phyloP scores from a whole-genome alignment of 805 yeast species.

The Yarrowia keelungensis region DNA sequence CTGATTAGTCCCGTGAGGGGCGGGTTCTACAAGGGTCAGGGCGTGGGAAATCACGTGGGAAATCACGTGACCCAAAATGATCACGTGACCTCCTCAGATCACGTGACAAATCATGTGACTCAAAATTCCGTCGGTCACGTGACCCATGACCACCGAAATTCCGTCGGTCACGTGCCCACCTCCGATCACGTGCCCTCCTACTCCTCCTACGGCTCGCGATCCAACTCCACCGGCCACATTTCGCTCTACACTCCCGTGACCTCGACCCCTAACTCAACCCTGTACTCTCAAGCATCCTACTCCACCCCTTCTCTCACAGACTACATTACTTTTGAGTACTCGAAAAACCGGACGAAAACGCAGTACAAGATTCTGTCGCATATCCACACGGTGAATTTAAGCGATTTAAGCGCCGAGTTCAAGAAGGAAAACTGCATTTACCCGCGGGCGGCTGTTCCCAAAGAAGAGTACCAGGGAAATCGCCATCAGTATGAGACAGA shows the following conservation, averaged over 20 bases:
- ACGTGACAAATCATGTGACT: too few relatives aligned
- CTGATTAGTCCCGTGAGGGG: not conserved
- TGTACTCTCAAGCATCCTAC: not conserved
- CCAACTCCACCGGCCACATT: constrained; percentile 4
- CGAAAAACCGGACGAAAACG: constrained; percentile 47
- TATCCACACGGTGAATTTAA: constrained; percentile 46
- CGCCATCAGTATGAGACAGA: constrained; percentile 56
- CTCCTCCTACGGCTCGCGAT: not conserved
- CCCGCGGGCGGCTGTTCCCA: constrained; percentile 57
- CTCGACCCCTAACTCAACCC: not conserved
- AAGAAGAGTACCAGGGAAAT: constrained; percentile 55
- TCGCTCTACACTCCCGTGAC: not conserved
- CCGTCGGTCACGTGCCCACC: not conserved
- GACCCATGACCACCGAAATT: too few relatives aligned
- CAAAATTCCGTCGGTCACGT: too few relatives aligned
- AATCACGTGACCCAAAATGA: too few relatives aligned
- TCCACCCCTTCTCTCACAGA: constrained; percentile 18
- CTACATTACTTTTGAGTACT: constrained; percentile 49
- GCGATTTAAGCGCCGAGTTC: constrained; percentile 49
- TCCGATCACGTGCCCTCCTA: not conserved
- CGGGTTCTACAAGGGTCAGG: not conserved
- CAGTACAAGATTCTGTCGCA: constrained; percentile 50
- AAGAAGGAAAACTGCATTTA: constrained; percentile 55
- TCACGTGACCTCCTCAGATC: too few relatives aligned
- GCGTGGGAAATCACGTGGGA: too few relatives aligned